Evolutionary conservation across 202 grass and related monocot genomes (phyloP).

Genomic region (Hordeum pubiflorum): DNA sequence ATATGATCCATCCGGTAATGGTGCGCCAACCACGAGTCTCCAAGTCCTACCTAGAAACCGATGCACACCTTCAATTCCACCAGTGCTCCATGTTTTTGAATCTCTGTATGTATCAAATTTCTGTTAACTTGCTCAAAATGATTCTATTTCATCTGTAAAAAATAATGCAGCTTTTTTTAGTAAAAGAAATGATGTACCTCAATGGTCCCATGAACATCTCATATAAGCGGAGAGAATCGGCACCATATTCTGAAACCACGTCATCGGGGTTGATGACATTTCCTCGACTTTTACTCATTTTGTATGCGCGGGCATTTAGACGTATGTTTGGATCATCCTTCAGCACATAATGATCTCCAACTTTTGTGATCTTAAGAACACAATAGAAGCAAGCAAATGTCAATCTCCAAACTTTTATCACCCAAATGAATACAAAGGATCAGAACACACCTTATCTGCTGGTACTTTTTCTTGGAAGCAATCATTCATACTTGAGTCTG

Average conservation of each 20-base stretch:
- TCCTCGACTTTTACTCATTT: constrained; percentile 99
- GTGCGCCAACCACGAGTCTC: constrained; percentile 75
- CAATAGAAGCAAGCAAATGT: constrained; percentile 18
- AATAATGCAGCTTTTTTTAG: constrained; percentile 28
- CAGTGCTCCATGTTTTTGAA: constrained; percentile 93
- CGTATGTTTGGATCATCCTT: constrained; percentile 72
- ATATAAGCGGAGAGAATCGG: constrained; percentile 94
- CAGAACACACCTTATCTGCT: constrained; percentile 58
- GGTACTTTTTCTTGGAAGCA: constrained; percentile 73
- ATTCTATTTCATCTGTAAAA: not conserved
- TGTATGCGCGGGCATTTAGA: constrained; percentile 70
- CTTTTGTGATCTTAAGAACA: constrained; percentile 61
- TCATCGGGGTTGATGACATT: constrained; percentile 98
- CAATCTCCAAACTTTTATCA: constrained; percentile 9
- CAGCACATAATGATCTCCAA: constrained; percentile 79
- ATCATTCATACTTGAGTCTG: constrained; percentile 38
- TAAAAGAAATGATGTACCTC: constrained; percentile 41
- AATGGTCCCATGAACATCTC: constrained; percentile 99
- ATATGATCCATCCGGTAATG: constrained; percentile 69
- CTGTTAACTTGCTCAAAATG: constrained; percentile 15
- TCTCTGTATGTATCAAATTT: constrained; percentile 49
- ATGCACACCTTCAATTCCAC: constrained; percentile 95
- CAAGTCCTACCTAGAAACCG: constrained; percentile 83
- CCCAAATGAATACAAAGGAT: constrained; percentile 1
- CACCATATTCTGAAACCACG: constrained; percentile 87